phyloP scores from a whole-genome alignment of 2,329 filamentous ascomycete species.

The Colletotrichum magnum region DNA sequence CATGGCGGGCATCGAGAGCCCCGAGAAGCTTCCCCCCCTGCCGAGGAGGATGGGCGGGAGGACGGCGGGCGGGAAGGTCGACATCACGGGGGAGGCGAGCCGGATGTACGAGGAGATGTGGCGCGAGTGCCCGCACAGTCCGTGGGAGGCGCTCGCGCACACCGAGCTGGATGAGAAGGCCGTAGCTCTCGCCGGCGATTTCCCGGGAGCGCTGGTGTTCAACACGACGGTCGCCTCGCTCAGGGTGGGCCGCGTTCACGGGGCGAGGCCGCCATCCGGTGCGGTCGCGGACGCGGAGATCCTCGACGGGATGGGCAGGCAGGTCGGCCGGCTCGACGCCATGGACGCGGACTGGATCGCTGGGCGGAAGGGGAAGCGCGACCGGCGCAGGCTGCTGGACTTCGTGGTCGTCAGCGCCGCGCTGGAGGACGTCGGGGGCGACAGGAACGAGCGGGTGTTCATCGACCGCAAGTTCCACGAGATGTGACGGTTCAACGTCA shows the following conservation, averaged over 20 bases:
- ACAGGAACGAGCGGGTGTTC: conserved; percentile 18
- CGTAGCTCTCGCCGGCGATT: not conserved
- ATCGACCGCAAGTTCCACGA: conserved; percentile 24
- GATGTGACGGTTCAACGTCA: conserved; percentile 25
- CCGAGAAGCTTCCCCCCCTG: conserved; percentile 13
- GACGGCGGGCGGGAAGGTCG: conserved; percentile 13
- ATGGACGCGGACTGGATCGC: conserved; percentile 18
- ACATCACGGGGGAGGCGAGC: conserved; percentile 4
- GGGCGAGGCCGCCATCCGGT: not conserved
- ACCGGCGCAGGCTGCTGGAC: conserved; percentile 12
- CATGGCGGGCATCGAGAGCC: not conserved
- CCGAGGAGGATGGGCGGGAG: conserved; percentile 20
- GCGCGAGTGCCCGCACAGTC: conserved; percentile 21
- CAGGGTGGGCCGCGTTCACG: not conserved
- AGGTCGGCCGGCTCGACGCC: conserved; percentile 16
- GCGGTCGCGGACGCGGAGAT: conserved; percentile 11
- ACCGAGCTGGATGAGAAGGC: not conserved
- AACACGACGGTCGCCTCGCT: conserved; percentile 24
- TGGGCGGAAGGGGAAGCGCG: conserved; percentile 5
- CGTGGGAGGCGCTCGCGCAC: conserved; percentile 25
- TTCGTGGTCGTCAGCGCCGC: conserved; percentile 18
- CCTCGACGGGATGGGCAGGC: conserved; percentile 20
- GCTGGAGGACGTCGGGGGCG: not conserved
- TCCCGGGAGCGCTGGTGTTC: conserved; percentile 18
- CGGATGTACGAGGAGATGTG: conserved; percentile 18